phyloP scores from a whole-genome alignment of 257 asterid species.

The Ophiorrhiza pumila region DNA sequence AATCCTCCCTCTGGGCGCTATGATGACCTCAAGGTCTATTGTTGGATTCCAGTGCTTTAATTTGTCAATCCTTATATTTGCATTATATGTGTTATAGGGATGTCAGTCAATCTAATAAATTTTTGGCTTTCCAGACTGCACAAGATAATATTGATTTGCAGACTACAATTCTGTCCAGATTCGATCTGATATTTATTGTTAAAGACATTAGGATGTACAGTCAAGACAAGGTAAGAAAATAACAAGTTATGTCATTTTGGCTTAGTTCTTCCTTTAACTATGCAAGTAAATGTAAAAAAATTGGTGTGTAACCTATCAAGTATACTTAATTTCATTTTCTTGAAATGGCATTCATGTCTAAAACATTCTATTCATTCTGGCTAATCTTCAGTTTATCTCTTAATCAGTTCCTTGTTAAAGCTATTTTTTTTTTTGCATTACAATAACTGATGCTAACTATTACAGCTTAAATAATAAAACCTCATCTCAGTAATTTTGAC shows the following conservation, averaged over 20 bases:
- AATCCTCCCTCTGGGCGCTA: conserved; percentile 99
- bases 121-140: conserved; percentile 66
- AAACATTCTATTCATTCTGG: neutral
- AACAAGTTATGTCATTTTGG: neutral
- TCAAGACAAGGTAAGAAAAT: conserved; percentile 79
- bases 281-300: neutral
- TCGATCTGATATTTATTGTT: conserved; percentile 90
- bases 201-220: conserved; percentile 83
- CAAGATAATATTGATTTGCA: conserved; percentile 98
- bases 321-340: neutral
- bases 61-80: conserved; percentile 9
- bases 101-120: conserved; percentile 24
- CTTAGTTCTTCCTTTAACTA: too few species aligned
- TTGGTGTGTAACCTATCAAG: neutral
- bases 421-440: neutral
- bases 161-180: conserved; percentile 98
- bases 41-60: neutral
- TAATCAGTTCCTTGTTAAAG: neutral
- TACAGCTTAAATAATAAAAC: neutral
- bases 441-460: neutral
- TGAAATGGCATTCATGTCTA: neutral
- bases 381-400: neutral
- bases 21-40: conserved; percentile 89
- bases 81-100: neutral
- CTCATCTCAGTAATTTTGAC: neutral